Percentiles rank a stretch among this genome's conserved stretches.
Evolutionary conservation across 768 basidiomycete species (phyloP).

Genomic region (Pleurotus cornucopiae): DNA sequence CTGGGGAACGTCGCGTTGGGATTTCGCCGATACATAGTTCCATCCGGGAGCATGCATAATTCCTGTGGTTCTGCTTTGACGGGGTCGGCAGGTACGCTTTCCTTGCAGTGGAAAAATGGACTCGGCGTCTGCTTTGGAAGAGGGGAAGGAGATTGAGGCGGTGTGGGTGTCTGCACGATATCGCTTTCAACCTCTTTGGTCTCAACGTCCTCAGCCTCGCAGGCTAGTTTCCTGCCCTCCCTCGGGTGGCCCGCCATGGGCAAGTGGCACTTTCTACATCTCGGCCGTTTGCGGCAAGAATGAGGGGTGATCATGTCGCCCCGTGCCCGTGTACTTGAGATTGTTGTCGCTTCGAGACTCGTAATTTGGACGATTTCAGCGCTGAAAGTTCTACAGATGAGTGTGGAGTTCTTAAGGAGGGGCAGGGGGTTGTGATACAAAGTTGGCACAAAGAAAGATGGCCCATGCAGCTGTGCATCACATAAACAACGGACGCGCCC

Average conservation of each 20-base stretch:
- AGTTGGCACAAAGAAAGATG: neutral
- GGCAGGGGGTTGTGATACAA: neutral
- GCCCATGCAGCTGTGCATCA: too few species aligned
- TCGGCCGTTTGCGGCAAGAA: constrained; percentile 10
- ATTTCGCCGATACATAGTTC: neutral
- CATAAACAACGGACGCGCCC: too few species aligned
- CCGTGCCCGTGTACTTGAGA: neutral
- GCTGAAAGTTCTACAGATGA: neutral
- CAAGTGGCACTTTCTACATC: constrained; percentile 10
- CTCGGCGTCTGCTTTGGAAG: neutral
- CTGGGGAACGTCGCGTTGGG: constrained; percentile 2
- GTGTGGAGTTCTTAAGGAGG: too few species aligned
- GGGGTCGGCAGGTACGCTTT: neutral
- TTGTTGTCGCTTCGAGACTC: neutral
- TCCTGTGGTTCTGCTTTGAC: neutral
- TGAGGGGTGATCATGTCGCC: neutral
- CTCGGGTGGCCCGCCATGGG: constrained; percentile 5
- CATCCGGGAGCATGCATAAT: neutral
- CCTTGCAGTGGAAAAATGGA: neutral
- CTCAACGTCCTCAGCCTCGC: neutral
- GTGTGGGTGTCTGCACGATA: neutral
- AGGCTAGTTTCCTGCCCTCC: neutral
- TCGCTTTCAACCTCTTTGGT: neutral
- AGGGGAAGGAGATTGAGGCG: constrained; percentile 1
- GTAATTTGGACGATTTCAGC: neutral